phyloP scores from a whole-genome alignment of 331 rosid genomes.

The Cydonia oblonga region DNA sequence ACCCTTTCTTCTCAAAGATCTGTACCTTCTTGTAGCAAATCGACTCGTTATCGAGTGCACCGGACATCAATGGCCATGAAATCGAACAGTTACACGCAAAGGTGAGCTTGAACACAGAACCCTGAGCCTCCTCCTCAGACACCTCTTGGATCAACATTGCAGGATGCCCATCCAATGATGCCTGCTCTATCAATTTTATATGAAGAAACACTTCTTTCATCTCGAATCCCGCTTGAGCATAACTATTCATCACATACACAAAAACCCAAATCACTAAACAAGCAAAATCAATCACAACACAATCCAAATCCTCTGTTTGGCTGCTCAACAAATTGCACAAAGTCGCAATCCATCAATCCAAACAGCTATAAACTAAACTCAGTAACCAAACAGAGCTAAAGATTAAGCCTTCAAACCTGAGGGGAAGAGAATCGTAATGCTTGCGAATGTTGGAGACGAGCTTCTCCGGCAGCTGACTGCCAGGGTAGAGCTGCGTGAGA shows the following conservation, averaged over 20 bases:
- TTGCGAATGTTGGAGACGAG: constrained; percentile 77
- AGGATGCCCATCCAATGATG: constrained; percentile 55
- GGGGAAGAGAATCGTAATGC: constrained; percentile 85
- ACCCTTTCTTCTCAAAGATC: constrained; percentile 83
- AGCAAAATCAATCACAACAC: not conserved
- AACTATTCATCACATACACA: constrained; percentile 30
- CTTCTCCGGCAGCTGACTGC: constrained; percentile 87
- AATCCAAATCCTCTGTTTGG: not conserved
- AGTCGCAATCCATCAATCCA: not conserved
- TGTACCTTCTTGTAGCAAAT: constrained; percentile 78
- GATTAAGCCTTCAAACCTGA: constrained; percentile 34
- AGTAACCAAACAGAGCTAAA: constrained; percentile 6
- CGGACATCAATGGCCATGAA: constrained; percentile 77
- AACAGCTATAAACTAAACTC: not conserved
- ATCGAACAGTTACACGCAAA: constrained; percentile 78
- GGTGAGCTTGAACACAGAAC: constrained; percentile 56
- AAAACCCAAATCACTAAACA: not conserved
- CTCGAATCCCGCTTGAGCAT: constrained; percentile 85
- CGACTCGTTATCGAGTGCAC: constrained; percentile 52
- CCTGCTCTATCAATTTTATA: constrained; percentile 74
- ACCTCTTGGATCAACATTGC: constrained; percentile 74
- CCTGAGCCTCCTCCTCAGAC: constrained; percentile 45
- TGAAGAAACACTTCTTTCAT: constrained; percentile 91
- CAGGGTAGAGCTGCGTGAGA: constrained; percentile 78
- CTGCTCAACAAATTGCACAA: not conserved